A percentile compares a stretch with the other conserved stretches of the same genome.
These are phyloP conservation scores for Tolypocladium cylindrosporum DNA, from an alignment of 2,329 filamentous ascomycete genomes.

Conservation along the genomic window DNA sequence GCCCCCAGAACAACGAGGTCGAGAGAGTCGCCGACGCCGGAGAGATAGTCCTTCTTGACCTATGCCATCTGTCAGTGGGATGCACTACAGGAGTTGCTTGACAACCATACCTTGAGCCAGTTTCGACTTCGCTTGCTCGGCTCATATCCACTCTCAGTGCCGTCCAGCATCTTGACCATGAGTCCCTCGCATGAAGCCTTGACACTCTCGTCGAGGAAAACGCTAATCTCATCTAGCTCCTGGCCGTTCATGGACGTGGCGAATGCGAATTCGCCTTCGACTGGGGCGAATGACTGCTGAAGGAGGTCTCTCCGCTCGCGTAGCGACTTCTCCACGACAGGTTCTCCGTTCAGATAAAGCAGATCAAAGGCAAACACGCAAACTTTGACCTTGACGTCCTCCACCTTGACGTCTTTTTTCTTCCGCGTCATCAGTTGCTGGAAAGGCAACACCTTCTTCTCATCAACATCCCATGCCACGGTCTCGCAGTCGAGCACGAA, in stretches of 20 bases:
- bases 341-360: constrained; percentile 83
- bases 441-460: constrained; percentile 95
- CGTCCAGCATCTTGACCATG: constrained; percentile 99
- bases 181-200: constrained; percentile 94
- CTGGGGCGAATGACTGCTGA: constrained; percentile 58
- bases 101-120: constrained; percentile 72
- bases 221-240: constrained; percentile 88
- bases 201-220: constrained; percentile 84
- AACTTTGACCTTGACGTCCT: constrained; percentile 93
- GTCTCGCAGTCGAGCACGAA: constrained; percentile 99
- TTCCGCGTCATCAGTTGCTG: constrained; percentile 98
- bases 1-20: constrained; percentile 93
- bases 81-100: neutral
- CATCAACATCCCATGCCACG: constrained; percentile 87
- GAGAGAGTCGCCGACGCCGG: constrained; percentile 87
- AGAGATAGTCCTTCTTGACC: constrained; percentile 97
- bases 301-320: constrained; percentile 75
- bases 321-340: constrained; percentile 78
- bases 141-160: constrained; percentile 85
- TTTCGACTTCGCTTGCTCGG: constrained; percentile 93
- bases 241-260: constrained; percentile 79
- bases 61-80: constrained; percentile 18
- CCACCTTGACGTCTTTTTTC: constrained; percentile 89
- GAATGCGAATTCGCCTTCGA: constrained; percentile 86
- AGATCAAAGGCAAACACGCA: constrained; percentile 96